phyloP scores from a whole-genome alignment of 768 basidiomycete genomes.

The Chalciporus pseudorubinellus region DNA sequence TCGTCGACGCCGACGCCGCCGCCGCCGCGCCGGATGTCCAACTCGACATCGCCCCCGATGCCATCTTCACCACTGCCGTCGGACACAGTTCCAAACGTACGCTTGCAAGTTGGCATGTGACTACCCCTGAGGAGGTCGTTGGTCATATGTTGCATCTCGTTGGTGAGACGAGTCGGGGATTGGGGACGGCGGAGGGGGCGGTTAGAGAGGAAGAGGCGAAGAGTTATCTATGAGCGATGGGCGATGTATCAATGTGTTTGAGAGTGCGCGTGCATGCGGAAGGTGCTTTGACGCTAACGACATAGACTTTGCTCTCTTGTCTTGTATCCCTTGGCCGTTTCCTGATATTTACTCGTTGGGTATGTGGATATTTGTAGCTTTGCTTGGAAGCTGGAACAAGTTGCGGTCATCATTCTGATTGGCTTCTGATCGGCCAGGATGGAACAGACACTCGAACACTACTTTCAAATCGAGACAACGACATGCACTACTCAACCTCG shows the following conservation, averaged over 20 bases:
- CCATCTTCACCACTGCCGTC: slow-evolving; percentile 90
- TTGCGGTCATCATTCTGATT: too few relatives aligned
- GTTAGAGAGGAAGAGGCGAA: too few relatives aligned
- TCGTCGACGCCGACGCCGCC: slow-evolving; percentile 23
- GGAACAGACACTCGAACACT: too few relatives aligned
- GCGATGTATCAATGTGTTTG: not conserved
- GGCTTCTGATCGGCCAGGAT: too few relatives aligned
- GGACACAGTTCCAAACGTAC: slow-evolving; percentile 89
- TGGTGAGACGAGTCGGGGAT: slow-evolving; percentile 26
- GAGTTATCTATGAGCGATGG: slow-evolving; percentile 18
- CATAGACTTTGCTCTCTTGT: not conserved
- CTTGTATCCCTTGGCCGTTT: too few relatives aligned
- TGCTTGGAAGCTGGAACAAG: too few relatives aligned
- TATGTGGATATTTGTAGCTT: not conserved
- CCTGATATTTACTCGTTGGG: not conserved
- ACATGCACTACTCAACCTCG: too few relatives aligned
- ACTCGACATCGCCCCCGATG: slow-evolving; percentile 62
- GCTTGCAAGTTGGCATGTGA: slow-evolving; percentile 89
- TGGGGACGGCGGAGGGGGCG: not conserved
- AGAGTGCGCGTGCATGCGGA: too few relatives aligned
- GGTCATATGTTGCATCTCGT: slow-evolving; percentile 72
- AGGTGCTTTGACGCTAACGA: too few relatives aligned
- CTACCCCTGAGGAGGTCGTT: slow-evolving; percentile 82
- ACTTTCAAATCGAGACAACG: too few relatives aligned
- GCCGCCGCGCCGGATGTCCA: slow-evolving; percentile 45